phyloP scores from a whole-genome alignment of 345 rosid genomes.

The Euphorbia tirucalli region DNA sequence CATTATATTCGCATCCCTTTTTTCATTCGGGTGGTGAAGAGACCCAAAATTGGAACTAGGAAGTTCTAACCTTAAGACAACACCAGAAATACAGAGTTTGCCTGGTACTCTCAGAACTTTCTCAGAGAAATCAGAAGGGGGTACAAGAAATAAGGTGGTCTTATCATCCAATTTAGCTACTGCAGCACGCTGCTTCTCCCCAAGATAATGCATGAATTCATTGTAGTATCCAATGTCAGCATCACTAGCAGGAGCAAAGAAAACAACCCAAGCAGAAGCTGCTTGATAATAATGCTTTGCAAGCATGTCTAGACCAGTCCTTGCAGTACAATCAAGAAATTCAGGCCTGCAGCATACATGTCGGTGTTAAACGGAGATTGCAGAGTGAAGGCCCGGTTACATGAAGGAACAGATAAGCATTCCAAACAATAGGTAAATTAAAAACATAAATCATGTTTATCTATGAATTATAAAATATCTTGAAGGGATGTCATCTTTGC shows the following conservation, averaged over 20 bases:
- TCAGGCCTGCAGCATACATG: conserved; percentile 64
- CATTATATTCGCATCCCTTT: conserved; percentile 32
- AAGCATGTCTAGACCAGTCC: conserved; percentile 93
- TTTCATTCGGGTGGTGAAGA: conserved; percentile 42
- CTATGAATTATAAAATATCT: not conserved
- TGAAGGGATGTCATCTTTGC: not conserved
- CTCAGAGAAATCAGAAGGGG: conserved; percentile 94
- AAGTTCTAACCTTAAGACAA: conserved; percentile 63
- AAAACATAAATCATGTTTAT: not conserved
- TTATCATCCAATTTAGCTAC: conserved; percentile 87
- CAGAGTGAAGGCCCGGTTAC: not conserved
- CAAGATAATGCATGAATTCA: conserved; percentile 89
- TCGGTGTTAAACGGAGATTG: not conserved
- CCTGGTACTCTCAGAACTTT: conserved; percentile 91
- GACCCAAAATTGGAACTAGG: conserved; percentile 47
- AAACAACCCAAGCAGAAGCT: conserved; percentile 85
- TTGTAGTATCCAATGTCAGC: conserved; percentile 79
- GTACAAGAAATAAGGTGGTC: conserved; percentile 90
- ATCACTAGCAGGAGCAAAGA: conserved; percentile 90
- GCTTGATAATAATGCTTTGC: conserved; percentile 96
- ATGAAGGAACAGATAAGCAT: not conserved
- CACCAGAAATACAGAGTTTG: conserved; percentile 90
- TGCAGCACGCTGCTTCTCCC: conserved; percentile 94
- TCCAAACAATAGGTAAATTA: not conserved
- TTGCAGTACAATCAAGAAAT: conserved; percentile 91